Evolutionary conservation across 2,329 filamentous ascomycete species (phyloP).

Genomic region (Colletotrichum spaethianum): DNA sequence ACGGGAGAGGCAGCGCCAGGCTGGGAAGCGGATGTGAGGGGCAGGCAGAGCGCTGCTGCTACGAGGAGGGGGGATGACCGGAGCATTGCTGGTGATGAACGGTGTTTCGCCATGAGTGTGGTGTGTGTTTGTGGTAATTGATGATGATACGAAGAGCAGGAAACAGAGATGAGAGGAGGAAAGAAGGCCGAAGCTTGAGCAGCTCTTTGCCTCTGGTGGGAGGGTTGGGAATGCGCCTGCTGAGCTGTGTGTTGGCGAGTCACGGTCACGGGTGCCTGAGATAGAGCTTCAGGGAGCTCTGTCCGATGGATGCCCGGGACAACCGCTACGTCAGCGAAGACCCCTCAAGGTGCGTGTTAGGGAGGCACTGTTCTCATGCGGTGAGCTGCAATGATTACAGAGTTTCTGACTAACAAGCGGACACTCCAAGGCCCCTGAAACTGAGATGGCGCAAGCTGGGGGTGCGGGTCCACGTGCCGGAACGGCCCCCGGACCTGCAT

Average conservation of each 20-base stretch:
- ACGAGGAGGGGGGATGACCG: conserved; percentile 20
- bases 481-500: conserved; percentile 35
- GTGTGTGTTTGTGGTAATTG: background rate
- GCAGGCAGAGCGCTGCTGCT: conserved; percentile 49
- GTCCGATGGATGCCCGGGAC: conserved; percentile 20
- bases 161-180: background rate
- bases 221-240: conserved; percentile 11
- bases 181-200: background rate
- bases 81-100: conserved; percentile 20
- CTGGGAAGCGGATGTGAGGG: conserved; percentile 70
- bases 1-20: conserved; percentile 85
- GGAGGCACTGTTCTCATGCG: background rate
- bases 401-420: conserved; percentile 13
- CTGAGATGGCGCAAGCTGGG: conserved; percentile 20
- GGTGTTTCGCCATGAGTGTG: conserved; percentile 15
- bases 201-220: conserved; percentile 1
- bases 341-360: conserved; percentile 33
- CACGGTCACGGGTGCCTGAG: conserved; percentile 34
- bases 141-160: background rate
- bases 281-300: conserved; percentile 25
- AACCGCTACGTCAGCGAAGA: conserved; percentile 38
- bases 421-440: conserved; percentile 5
- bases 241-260: conserved; percentile 29
- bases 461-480: conserved; percentile 20
- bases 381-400: rapidly evolving